Evolutionary conservation across 495 filamentous ascomycete genomes (phyloP).

Genomic region (Geopyxis carbonaria): DNA sequence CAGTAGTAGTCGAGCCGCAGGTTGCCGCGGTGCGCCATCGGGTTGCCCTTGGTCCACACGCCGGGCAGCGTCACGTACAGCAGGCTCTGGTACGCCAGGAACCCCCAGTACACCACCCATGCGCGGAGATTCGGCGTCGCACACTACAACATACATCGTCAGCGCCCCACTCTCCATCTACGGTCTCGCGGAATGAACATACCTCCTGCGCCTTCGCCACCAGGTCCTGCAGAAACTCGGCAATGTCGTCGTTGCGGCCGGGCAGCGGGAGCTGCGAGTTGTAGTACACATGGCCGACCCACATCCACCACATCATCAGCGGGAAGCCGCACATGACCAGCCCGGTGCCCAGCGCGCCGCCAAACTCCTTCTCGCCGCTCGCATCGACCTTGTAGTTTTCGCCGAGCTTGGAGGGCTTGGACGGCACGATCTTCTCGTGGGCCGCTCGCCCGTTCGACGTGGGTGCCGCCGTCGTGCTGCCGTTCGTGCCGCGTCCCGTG

Average conservation of each 20-base stretch:
- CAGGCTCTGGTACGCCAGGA: conserved; percentile 64
- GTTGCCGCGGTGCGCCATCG: conserved; percentile 62
- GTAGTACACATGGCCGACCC: conserved; percentile 87
- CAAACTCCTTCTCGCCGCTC: conserved; percentile 74
- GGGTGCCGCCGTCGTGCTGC: conserved; percentile 12
- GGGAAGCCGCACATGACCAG: conserved; percentile 89
- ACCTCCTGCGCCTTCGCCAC: conserved; percentile 48
- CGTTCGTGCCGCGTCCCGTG: neutral
- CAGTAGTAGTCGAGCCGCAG: conserved; percentile 86
- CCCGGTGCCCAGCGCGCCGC: conserved; percentile 56
- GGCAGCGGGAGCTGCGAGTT: conserved; percentile 61
- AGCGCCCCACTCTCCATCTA: neutral
- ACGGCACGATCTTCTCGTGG: conserved; percentile 16
- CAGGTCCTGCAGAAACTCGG: conserved; percentile 52
- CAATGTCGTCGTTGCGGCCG: conserved; percentile 43
- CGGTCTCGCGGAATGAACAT: neutral
- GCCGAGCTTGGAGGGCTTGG: conserved; percentile 33
- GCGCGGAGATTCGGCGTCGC: conserved; percentile 65
- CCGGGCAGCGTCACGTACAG: conserved; percentile 76
- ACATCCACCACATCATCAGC: conserved; percentile 95
- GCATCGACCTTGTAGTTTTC: conserved; percentile 63
- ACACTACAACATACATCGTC: conserved; percentile 25
- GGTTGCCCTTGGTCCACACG: conserved; percentile 66
- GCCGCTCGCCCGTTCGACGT: conserved; percentile 16
- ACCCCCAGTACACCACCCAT: conserved; percentile 86